Evolutionary conservation across 345 rosid species (phyloP), one percentile per base, ranked within the genome.

Genomic region (Adansonia digitata): DNA sequence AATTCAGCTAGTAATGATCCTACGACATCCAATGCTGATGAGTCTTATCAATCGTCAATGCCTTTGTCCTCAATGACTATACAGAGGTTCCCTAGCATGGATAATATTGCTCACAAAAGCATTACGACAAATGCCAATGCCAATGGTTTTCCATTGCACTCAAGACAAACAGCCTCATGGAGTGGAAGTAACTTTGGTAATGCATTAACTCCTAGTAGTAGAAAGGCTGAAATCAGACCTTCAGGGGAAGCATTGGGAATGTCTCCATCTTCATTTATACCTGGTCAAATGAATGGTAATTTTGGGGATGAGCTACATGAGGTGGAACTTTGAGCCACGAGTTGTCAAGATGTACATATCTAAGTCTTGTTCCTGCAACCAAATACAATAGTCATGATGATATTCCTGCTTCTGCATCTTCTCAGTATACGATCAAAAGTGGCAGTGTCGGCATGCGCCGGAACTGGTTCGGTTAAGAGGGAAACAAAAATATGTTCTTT

Each of bases 281-380:
- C 85, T 1, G 72, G 45, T 62, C 81, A 82, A 5, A 26, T 18
- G 68, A 87, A 81, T 53, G 79, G 91, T 83, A 86, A 87, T 78
- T 63, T 85, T 55, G 94, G 88, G 22, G 97, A 90, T 42, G 98
- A 95, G 65, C 96, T 95, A 53, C 94, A 93, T 22, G 97, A 93
- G 79, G 99, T 95, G 82, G 94, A 91, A 73, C 94, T 95, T 79
- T 95, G 85, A 90, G 79, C 39, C 34, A 56, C 20, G 78, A 71
- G 68, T 61, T 71, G 77, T 51, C 78, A 82, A 80, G 79, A 85
- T 88, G 92, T 88, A 86, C 75, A 85, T 83, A 85, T 73, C 76
- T 42, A 65, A 82, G 85, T 84, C 85, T 81, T 84, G 88, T 74
- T 81, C 75, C 61, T 77, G 68, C 80, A 74, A 59, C 40, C 77